These are phyloP conservation scores for Komagataella mondaviorum DNA, from an alignment of 805 yeast species.

Conservation along the genomic window DNA sequence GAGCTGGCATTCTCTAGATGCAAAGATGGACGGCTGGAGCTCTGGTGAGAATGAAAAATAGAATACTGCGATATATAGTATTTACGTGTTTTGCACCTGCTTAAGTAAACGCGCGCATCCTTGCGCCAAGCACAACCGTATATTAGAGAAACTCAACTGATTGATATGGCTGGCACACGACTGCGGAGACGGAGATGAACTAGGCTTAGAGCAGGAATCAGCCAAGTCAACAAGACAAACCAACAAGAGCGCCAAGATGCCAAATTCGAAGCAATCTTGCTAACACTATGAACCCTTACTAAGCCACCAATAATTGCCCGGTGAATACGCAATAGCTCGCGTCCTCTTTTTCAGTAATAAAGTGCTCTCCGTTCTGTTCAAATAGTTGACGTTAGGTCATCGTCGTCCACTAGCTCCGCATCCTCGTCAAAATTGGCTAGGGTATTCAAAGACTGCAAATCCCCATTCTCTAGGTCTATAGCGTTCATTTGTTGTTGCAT, in stretches of 20 bases:
- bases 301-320: not conserved
- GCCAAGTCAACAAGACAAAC: not conserved
- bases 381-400: not conserved
- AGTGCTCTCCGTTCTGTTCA: not conserved
- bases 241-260: not conserved
- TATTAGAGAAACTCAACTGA: no score
- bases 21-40: not conserved
- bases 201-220: not conserved
- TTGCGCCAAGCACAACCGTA: not conserved
- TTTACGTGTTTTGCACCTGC: not conserved
- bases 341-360: no score
- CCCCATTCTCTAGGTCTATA: slow-evolving; percentile 2
- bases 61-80: not conserved
- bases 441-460: not conserved
- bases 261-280: not conserved
- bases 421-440: slow-evolving; percentile 2
- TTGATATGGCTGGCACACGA: not conserved
- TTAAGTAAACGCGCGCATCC: not conserved
- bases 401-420: slow-evolving; percentile 4
- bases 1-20: not conserved
- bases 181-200: not conserved
- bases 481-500: slow-evolving; percentile 22
- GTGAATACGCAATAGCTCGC: no score
- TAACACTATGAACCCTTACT: not conserved
- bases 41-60: not conserved